Evolutionary conservation across 768 basidiomycete genomes (phyloP).

Genomic region (Rhodotorula babjevae): DNA sequence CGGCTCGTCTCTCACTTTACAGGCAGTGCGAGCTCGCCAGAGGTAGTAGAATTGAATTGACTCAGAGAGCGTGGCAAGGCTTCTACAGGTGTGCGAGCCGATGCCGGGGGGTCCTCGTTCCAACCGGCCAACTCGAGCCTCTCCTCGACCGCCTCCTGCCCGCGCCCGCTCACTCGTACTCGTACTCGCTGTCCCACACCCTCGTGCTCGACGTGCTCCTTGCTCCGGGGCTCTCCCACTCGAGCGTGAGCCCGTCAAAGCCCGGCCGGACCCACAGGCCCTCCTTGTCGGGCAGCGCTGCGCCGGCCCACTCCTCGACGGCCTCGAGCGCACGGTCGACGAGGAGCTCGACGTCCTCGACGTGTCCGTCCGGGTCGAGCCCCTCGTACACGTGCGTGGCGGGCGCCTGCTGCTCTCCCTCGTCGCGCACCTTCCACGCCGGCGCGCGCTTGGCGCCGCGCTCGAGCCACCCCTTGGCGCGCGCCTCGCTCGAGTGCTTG

Average conservation of each 20-base stretch:
- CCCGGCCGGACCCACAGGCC: constrained; percentile 14
- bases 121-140: too few relatives aligned
- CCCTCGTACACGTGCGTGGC: neutral
- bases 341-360: constrained; percentile 20
- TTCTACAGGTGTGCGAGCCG: too few relatives aligned
- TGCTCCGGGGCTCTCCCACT: constrained; percentile 1
- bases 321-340: constrained; percentile 21
- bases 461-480: neutral
- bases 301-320: constrained; percentile 25
- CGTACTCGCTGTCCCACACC: constrained; percentile 31
- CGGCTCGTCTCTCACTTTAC: too few relatives aligned
- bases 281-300: neutral
- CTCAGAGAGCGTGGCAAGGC: too few relatives aligned
- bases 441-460: neutral
- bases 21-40: too few relatives aligned
- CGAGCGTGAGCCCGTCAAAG: constrained; percentile 23
- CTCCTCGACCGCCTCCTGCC: too few relatives aligned
- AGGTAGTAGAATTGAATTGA: too few relatives aligned
- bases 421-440: neutral
- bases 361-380: neutral
- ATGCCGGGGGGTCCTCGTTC: too few relatives aligned
- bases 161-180: neutral
- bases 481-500: neutral
- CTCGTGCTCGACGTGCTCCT: too few relatives aligned
- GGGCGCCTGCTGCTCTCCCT: neutral